Conservation (phyloP, 345 rosid species). For the Barbarea vulgaris region DNA sequence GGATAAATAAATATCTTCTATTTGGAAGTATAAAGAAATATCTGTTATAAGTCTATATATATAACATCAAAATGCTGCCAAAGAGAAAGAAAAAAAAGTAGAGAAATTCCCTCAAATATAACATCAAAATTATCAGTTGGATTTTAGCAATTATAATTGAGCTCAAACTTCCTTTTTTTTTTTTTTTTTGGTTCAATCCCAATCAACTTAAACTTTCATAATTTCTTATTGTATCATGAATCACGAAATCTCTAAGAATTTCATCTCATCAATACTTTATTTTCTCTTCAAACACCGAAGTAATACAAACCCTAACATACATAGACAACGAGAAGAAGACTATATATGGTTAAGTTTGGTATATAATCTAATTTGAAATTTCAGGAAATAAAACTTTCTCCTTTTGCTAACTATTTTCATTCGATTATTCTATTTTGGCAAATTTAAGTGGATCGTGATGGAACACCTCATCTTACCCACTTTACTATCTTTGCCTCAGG, state of each 20-base stretch:
- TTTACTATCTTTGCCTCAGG: constrained; percentile 1
- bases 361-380: neutral
- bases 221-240: neutral
- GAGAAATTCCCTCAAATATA: too few species aligned
- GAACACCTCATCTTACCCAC: constrained; percentile 28
- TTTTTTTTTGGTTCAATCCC: neutral
- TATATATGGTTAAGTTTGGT: neutral
- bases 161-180: neutral
- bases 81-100: too few species aligned
- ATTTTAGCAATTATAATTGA: neutral
- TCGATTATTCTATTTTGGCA: neutral
- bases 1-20: constrained; percentile 7
- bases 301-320: neutral
- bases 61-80: neutral
- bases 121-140: neutral
- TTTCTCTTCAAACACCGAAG: neutral
- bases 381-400: neutral
- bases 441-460: constrained; percentile 4
- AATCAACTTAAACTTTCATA: neutral
- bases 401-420: neutral
- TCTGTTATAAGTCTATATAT: neutral
- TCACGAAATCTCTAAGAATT: neutral
- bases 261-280: neutral
- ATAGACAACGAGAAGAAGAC: neutral
- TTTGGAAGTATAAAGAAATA: neutral